Percentiles rank a stretch among this genome's conserved stretches.
These are phyloP conservation scores for Panicum miliaceum DNA, from an alignment of 176 grass and related monocot genomes.

Conservation along the genomic window DNA sequence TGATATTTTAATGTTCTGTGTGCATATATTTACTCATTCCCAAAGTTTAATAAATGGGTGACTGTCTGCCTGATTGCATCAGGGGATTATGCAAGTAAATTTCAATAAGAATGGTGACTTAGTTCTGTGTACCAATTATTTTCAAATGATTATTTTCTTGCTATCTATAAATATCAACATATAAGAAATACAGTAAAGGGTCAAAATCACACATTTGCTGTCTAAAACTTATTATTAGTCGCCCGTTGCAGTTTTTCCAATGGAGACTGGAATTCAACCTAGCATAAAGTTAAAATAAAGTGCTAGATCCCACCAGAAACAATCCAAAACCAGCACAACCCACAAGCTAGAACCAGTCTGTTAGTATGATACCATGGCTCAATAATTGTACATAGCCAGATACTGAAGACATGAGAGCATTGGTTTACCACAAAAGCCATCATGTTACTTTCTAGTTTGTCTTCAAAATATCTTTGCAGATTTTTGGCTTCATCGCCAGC, in stretches of 20 bases:
- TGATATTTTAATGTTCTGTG: neutral
- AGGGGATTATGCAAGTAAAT: conserved; percentile 30
- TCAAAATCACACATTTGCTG: conserved; percentile 7
- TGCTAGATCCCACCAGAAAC: neutral
- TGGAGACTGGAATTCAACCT: neutral
- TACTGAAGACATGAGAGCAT: conserved; percentile 11
- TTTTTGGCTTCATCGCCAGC: conserved; percentile 58
- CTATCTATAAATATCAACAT: neutral
- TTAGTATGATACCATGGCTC: neutral
- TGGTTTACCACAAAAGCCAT: conserved; percentile 74
- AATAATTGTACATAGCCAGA: neutral
- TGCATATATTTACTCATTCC: neutral
- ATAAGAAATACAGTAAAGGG: neutral
- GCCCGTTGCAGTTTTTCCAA: neutral
- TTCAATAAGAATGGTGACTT: neutral
- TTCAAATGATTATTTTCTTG: neutral
- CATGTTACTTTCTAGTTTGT: conserved; percentile 83
- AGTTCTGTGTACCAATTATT: neutral
- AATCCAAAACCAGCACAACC: neutral
- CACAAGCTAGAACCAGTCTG: neutral
- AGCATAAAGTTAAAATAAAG: conserved; percentile 20
- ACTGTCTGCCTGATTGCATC: neutral
- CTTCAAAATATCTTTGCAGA: conserved; percentile 71
- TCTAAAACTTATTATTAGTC: neutral
- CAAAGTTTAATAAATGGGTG: neutral